phyloP scores from a whole-genome alignment of 345 rosid genomes.

The Syzygium aromaticum region DNA sequence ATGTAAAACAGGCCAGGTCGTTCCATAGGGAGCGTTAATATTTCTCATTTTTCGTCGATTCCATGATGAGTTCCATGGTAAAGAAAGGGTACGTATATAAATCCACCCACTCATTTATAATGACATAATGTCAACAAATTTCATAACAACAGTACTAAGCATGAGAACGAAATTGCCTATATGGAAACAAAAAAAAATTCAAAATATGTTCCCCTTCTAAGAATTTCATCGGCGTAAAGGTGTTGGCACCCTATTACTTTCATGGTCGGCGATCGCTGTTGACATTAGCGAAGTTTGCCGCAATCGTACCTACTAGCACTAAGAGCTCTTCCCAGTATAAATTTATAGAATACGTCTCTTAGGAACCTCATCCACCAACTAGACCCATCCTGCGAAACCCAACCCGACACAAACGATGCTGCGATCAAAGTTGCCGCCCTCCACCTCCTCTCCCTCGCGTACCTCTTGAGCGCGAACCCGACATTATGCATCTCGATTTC shows the following conservation, averaged over 20 bases:
- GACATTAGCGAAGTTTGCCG: conserved; percentile 13
- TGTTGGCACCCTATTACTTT: background rate
- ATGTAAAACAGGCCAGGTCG: too few relatives aligned
- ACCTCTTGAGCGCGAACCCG: conserved; percentile 6
- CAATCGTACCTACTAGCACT: conserved; percentile 17
- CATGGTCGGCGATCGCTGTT: background rate
- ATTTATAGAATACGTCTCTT: conserved; percentile 14
- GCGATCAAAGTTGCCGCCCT: conserved; percentile 11
- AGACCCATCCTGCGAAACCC: conserved; percentile 24
- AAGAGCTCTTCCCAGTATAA: background rate
- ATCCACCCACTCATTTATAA: background rate
- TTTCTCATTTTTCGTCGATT: background rate
- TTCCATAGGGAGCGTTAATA: background rate
- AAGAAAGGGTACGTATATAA: background rate
- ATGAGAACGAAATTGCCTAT: background rate
- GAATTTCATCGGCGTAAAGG: background rate
- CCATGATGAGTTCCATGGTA: background rate
- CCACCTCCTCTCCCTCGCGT: conserved; percentile 24
- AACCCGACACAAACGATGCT: conserved; percentile 21
- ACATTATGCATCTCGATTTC: background rate
- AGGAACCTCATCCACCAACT: conserved; percentile 19
- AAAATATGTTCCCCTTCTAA: background rate
- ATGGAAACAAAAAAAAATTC: background rate
- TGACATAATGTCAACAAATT: background rate
- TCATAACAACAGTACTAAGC: background rate